Evolutionary conservation across 768 basidiomycete species (phyloP), one percentile per base, ranked within the genome.

Genomic region (Termitomyces sp.): DNA sequence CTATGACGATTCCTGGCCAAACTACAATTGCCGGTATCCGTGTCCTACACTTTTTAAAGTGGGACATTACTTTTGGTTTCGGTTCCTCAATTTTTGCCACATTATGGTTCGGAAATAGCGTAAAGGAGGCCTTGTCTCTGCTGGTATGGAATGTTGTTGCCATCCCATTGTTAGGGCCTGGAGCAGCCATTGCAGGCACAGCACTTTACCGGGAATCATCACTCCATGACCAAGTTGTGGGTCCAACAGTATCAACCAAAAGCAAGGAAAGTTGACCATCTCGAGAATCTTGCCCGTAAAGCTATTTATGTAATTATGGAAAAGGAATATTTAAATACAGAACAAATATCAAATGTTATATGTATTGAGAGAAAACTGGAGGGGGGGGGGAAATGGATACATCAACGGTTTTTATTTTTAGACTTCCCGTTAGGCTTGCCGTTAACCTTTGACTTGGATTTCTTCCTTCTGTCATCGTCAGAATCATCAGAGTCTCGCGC

Each of bases 401-500:
- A 47, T 47, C 11, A 54, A 30, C 45, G 53, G 26, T 23, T n/a
- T 31, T 28, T 45, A 8, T 17, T n/a, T 21, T 38, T 45, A n/a
- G 53, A 30, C 63, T 74, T 53, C 8, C 52, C 42, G 14, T 45
- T 71, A 57, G 71, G 58, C 63, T 69, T 70, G 35, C 66, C 67
- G 21, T 69, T 69, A 53, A 64, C 45, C 42, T 79, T 73, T 5
- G 73, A 66, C 62, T 79, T 81, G 44, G 58, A 47, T 65, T 78
- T 79, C 67, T 77, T 81, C 33, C 73, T 73, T 56, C 71, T 69
- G 52, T 77, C 80, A 38, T 71, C 67, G 3, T 81, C 82, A 10
- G 81, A 83, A 26, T 80, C 79, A 55, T 82, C 80, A 17, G 80
- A 80, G n/a, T 73, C 79, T 51, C 70, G 70, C 9, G 71, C 71